phyloP scores from a whole-genome alignment of 208 protist genomes.

The Leishmania lainsoni region DNA sequence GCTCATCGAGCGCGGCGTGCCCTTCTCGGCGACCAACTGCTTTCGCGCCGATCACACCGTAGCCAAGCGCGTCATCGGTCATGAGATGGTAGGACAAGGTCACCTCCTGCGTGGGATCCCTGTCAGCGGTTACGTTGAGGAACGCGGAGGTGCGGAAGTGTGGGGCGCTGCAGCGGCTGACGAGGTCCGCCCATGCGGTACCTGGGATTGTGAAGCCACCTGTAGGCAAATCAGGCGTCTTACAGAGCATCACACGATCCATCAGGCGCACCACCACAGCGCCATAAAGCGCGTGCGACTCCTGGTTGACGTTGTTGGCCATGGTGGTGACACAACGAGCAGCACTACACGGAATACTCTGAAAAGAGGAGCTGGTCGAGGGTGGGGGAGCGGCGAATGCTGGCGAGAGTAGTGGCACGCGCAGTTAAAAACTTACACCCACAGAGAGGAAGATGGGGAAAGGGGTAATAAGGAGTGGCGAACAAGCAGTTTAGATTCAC shows the following conservation, averaged over 20 bases:
- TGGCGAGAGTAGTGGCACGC: neutral
- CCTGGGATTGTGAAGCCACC: constrained; percentile 71
- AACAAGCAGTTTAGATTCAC: neutral
- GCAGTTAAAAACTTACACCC: neutral
- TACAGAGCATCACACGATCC: constrained; percentile 79
- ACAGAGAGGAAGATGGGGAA: neutral
- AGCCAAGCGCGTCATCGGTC: constrained; percentile 76
- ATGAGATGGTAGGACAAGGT: constrained; percentile 82
- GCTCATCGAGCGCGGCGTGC: constrained; percentile 74
- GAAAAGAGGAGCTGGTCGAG: neutral
- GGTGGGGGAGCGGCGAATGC: neutral
- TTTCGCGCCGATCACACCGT: constrained; percentile 62
- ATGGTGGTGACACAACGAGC: constrained; percentile 1
- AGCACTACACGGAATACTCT: neutral
- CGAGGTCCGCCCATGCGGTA: constrained; percentile 77
- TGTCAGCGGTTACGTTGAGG: constrained; percentile 45
- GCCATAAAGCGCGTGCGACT: constrained; percentile 58
- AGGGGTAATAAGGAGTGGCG: neutral
- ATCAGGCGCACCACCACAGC: constrained; percentile 77
- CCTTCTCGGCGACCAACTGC: constrained; percentile 53
- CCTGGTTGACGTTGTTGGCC: constrained; percentile 9
- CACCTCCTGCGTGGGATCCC: constrained; percentile 44
- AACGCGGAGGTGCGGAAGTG: constrained; percentile 82
- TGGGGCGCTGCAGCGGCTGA: constrained; percentile 75
- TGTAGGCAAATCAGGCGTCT: constrained; percentile 52